These are phyloP conservation scores for Turnera subulata DNA, from an alignment of 345 rosid species.

Conservation along the genomic window DNA sequence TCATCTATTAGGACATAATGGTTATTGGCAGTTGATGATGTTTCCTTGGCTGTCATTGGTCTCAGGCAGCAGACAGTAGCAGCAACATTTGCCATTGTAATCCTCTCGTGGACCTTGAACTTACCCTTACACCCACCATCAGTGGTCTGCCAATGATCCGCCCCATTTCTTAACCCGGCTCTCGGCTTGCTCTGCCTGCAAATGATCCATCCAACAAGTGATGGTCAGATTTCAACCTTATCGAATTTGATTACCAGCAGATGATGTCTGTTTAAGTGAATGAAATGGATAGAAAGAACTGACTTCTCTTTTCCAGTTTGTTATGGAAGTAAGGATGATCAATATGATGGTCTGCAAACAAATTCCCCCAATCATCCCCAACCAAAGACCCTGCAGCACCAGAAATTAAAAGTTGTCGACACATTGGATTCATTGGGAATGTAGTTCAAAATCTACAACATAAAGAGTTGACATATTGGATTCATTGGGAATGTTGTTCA, in stretches of 20 bases:
- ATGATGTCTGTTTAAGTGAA: not conserved
- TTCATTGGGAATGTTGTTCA: too few species aligned
- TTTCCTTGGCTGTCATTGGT: too few species aligned
- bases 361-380: conserved; percentile 91
- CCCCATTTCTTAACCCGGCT: conserved; percentile 79
- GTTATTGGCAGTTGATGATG: too few species aligned
- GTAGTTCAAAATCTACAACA: too few species aligned
- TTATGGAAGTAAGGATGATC: conserved; percentile 52
- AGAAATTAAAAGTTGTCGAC: not conserved
- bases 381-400: conserved; percentile 78
- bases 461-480: too few species aligned
- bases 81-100: not conserved
- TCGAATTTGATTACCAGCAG: not conserved
- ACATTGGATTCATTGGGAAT: too few species aligned
- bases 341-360: conserved; percentile 65
- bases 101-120: too few species aligned
- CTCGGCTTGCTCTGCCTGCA: conserved; percentile 74
- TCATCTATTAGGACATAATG: too few species aligned
- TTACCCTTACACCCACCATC: not conserved
- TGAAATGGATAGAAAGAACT: conserved; percentile 4
- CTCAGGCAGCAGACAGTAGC: too few species aligned
- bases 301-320: conserved; percentile 83
- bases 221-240: too few species aligned
- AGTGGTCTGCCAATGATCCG: conserved; percentile 34
- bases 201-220: conserved; percentile 2